Evolutionary conservation across 2,329 filamentous ascomycete genomes (phyloP), one percentile per base, ranked within the genome.

Genomic region (Periglandula ipomoeae): DNA sequence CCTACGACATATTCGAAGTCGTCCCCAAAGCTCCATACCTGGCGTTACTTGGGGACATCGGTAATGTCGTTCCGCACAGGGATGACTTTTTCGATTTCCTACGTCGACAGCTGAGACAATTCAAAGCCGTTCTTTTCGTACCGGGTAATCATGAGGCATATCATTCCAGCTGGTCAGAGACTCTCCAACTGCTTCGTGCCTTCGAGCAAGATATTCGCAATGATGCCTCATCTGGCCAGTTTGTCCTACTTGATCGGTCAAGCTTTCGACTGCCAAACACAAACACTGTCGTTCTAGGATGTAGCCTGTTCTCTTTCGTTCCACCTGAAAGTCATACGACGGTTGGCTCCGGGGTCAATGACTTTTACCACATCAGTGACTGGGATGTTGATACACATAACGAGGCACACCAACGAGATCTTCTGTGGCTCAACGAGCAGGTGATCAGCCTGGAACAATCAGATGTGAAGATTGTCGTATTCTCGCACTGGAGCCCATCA

Each of bases 91-190:
- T 72, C 30, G 47, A 30, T 1, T 82, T 81, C 54, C 58, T 81
- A 9, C 63, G 58, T 11, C 55, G 53, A 2, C 76, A 80, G 53
- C 68, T 81, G 3, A 27, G 35, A 2, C 61, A 69, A 6, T 82
- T 80, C 54, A 58, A 63, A 5, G 58, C 64, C 2, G 72, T 82
- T 1, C 68, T 82, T 37, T 66, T 79, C 26, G 65, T 81, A 0
- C 59, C 72, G 0, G 76, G 78, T 0, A 82, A 82, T 54, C 77
- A 82, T 56, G 78, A 82, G 56, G 65, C 75, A 0, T 79, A 74
- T 53, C 56, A 61, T 41, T 68, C 66, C 4, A 62, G 13, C 35
- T 74, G 70, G 70, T 38, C 55, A 2, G 51, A 57, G 0, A 59
- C 64, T 0, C 57, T 63, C 26, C 26, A 41, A 1, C 51, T 54